These are phyloP conservation scores for Tilletiaria anomala DNA, from an alignment of 1,284 basidiomycete species.

Conservation along the genomic window DNA sequence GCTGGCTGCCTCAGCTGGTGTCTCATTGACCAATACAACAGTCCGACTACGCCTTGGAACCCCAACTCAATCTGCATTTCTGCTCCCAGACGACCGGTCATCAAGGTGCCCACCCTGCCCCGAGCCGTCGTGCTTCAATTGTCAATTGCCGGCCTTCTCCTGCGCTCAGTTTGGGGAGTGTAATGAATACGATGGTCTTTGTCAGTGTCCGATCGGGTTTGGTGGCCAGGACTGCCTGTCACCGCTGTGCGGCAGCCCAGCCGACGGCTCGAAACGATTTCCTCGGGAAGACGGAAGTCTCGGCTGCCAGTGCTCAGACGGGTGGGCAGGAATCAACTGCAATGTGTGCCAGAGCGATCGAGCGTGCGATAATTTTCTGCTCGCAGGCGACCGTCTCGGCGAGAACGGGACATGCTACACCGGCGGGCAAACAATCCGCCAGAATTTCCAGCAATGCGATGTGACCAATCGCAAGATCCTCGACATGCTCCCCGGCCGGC, in stretches of 20 bases:
- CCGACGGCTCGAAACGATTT: constrained; percentile 66
- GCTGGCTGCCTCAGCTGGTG: too few species aligned
- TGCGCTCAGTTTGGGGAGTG: constrained; percentile 55
- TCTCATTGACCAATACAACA: too few species aligned
- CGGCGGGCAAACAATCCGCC: constrained; percentile 75
- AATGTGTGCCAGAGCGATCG: constrained; percentile 15
- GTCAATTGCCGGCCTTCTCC: constrained; percentile 22
- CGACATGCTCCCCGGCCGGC: constrained; percentile 70
- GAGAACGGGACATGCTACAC: constrained; percentile 83
- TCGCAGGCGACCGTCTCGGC: constrained; percentile 28
- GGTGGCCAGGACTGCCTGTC: constrained; percentile 73
- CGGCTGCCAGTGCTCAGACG: constrained; percentile 74
- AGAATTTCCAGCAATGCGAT: constrained; percentile 91
- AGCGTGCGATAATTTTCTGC: constrained; percentile 14
- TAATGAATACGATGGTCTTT: constrained; percentile 73
- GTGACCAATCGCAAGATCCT: constrained; percentile 81
- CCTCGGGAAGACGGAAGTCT: constrained; percentile 45
- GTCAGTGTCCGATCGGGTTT: constrained; percentile 77
- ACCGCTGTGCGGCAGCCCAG: constrained; percentile 66
- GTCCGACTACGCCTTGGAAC: too few species aligned
- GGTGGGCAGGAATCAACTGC: constrained; percentile 90
- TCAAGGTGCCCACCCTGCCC: constrained; percentile 19
- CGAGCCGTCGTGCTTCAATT: constrained; percentile 26
- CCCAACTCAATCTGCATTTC: too few species aligned
- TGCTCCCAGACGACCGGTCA: constrained; percentile 5